Evolutionary conservation across 495 filamentous ascomycete species (phyloP).

Genomic region (Acidomyces sp.): DNA sequence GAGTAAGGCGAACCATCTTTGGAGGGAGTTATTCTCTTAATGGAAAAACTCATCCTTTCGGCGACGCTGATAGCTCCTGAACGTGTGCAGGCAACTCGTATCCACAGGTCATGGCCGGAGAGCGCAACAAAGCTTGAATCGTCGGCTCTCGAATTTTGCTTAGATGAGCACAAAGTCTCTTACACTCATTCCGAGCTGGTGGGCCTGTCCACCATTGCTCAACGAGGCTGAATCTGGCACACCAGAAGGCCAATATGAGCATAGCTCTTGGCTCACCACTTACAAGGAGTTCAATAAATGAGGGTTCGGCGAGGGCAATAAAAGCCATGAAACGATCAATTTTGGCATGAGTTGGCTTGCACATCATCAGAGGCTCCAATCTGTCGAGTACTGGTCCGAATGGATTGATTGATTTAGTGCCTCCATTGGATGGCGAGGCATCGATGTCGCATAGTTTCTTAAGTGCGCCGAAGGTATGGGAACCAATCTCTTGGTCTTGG

Average conservation of each 20-base stretch:
- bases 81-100: background rate
- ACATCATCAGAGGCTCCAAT: constrained; percentile 1
- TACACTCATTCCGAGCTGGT: background rate
- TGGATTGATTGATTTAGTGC: background rate
- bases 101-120: background rate
- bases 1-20: no score
- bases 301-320: background rate
- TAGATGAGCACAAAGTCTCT: background rate
- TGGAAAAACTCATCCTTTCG: background rate
- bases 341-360: background rate
- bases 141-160: background rate
- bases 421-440: background rate
- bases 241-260: constrained; percentile 1
- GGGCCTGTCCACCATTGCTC: background rate
- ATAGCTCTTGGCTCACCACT: background rate
- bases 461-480: background rate
- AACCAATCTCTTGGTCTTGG: background rate
- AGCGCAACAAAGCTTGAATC: background rate
- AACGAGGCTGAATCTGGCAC: background rate
- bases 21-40: no score
- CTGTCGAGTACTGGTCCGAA: background rate
- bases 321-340: background rate
- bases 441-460: background rate
- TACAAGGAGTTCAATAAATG: background rate
- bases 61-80: background rate